Base-by-base conservation (phyloP, 768 basidiomycete genomes). In the Leucocoprinus birnbaumii region DNA sequence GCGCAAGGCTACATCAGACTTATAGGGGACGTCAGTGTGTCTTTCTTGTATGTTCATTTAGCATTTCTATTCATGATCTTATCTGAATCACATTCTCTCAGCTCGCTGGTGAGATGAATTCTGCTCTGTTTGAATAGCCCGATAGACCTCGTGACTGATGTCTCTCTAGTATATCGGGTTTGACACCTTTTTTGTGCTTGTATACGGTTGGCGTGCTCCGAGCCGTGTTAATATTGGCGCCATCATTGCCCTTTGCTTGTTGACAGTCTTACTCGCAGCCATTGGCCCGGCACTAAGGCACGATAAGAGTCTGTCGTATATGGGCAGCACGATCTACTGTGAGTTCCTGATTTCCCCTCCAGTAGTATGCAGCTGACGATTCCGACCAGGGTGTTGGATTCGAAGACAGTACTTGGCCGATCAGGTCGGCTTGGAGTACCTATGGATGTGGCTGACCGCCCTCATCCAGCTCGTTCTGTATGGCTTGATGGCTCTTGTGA, bases 371-470 rank as follows among this genome's bases (percentile, higher is more conserved):
- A 24, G 25, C 51, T 52, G 25, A 56, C 43, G 19, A 25, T 7
- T 18, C 7, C 18, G 31, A 18, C 3, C 49, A 78, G 76, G 77
- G 78, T 79, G 77, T 56, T 79, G 78, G 77, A 77, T 79, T 34
- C 57, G 51, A 13, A 27, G 54, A 6, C 49, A 62, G 3, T 76
- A 68, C 50, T 50, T 46, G n/a, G 61, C 58, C 3, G 68, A 78
- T 55, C 67, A 69, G 27, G 73, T 77, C 7, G 69, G 64, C 13
- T 63, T 75, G 19, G 76, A 77, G 48, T 79, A 76, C 48, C 31
- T 73, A 24, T 78, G 77, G 73, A 61, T 79, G 60, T 79, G 77
- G 77, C 56, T 74, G 16, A 65, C 77, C 1, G 72, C 71, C 2
- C 63, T 73, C 41, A 41, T 71, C 19, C 72, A 71, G 58, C 34